phyloP scores from a whole-genome alignment of 805 yeast genomes.

The Ogataea ganodermae region DNA sequence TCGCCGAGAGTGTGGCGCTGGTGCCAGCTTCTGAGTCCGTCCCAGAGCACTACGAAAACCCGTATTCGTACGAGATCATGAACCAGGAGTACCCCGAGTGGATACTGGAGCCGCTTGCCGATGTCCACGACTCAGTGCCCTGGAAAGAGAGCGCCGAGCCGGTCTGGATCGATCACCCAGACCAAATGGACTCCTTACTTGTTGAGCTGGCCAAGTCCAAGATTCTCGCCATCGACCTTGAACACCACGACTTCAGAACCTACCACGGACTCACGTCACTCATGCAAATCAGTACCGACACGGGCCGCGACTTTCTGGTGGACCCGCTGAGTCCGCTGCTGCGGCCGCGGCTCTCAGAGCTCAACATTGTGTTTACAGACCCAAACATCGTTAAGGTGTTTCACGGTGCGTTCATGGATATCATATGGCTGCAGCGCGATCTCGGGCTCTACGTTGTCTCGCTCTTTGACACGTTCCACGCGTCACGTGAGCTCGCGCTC shows the following conservation, averaged over 20 bases:
- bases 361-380: slow-evolving; percentile 78
- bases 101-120: slow-evolving; percentile 48
- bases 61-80: slow-evolving; percentile 76
- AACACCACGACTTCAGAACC: slow-evolving; percentile 91
- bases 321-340: slow-evolving; percentile 71
- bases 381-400: slow-evolving; percentile 83
- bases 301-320: slow-evolving; percentile 67
- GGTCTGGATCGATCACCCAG: slow-evolving; percentile 68
- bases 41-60: slow-evolving; percentile 72
- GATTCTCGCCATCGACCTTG: slow-evolving; percentile 90
- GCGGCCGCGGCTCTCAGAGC: slow-evolving; percentile 63
- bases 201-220: slow-evolving; percentile 47
- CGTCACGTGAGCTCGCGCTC: slow-evolving; percentile 75
- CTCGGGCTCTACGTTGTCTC: slow-evolving; percentile 88
- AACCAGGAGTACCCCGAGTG: slow-evolving; percentile 66
- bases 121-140: slow-evolving; percentile 49
- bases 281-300: slow-evolving; percentile 86
- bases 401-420: slow-evolving; percentile 97
- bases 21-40: slow-evolving; percentile 40
- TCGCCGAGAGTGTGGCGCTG: slow-evolving; percentile 51
- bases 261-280: slow-evolving; percentile 88
- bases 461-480: slow-evolving; percentile 90
- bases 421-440: slow-evolving; percentile 95
- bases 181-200: slow-evolving; percentile 55
- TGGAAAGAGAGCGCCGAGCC: slow-evolving; percentile 63